These are phyloP conservation scores for Globisporangium barbulae DNA, from an alignment of 352 stramenopile genomes.

Conservation along the genomic window DNA sequence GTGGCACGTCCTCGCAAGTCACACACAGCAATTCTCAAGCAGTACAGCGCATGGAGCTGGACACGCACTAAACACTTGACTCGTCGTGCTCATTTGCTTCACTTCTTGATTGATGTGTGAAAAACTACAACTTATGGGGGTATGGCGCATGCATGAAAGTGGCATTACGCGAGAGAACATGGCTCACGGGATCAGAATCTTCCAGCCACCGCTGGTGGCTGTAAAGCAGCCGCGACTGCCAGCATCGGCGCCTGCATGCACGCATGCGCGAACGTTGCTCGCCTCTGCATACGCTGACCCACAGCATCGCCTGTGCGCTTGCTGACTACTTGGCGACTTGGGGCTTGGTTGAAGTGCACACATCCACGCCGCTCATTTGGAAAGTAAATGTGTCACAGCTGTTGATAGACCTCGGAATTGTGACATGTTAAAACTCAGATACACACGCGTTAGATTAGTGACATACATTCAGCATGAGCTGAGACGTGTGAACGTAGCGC, in stretches of 20 bases:
- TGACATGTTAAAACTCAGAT: not conserved
- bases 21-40: not conserved
- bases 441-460: not conserved
- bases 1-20: not conserved
- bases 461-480: not conserved
- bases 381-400: not conserved
- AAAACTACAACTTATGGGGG: not conserved
- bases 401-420: not conserved
- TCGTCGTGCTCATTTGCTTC: not conserved
- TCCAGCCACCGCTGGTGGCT: no score
- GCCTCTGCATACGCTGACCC: not conserved
- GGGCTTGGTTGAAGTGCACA: not conserved
- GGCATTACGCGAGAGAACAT: not conserved
- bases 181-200: slow-evolving; percentile 1
- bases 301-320: not conserved
- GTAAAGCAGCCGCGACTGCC: no score
- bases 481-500: slow-evolving; percentile 3
- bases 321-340: not conserved
- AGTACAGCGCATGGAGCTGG: not conserved
- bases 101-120: not conserved
- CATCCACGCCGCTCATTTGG: not conserved
- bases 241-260: not conserved
- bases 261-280: not conserved
- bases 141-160: not conserved
- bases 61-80: not conserved